Evolutionary conservation across 768 basidiomycete species (phyloP), one percentile per base, ranked within the genome.

Genomic region (Tulasnella sp.): DNA sequence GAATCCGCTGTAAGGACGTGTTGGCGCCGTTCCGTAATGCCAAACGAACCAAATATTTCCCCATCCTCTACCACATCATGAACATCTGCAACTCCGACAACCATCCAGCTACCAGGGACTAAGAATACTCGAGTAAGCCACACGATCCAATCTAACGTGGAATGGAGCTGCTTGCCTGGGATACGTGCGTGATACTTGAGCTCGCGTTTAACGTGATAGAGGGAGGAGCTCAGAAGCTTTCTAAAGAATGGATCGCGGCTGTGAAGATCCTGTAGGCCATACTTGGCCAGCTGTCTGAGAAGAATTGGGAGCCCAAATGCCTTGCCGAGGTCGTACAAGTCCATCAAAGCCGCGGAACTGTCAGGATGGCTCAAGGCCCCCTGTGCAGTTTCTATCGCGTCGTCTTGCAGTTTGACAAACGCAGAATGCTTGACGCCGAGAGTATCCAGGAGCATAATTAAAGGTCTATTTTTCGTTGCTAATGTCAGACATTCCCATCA

Each of bases 21-120:
- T 3, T 10, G 5, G 34, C 31, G 38, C 18, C 2, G 0, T n/a
- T 40, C 1, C 6, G 19, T 27, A 21, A 24, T 12, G 76, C 8
- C 62, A 38, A 44, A 83, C 88, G 71, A 81, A 92, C 93, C 93
- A 81, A 90, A 95, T 3, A 95, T 91, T 81, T 92, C 86, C 1
- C 89, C 90, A 80, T 88, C 87, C 6, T 85, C 84, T 19, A 95
- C 85, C 42, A 83, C 86, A 82, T 87, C 92, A 1, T 93, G 93
- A 84, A 95, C 93, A 82, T 97, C 95, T 3, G 93, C 92, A 10
- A 96, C 89, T 0, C 95, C 95, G 18, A 95, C 92, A 0, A 96
- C 87, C 36, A 91, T 87, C 80, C 90, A 90, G 80, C 91, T 91
- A 0, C 90, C 85, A 0, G 91, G 91, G 14, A 97, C 88, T 79